phyloP scores from a whole-genome alignment of 495 filamentous ascomycete species.

The Recurvomyces mirabilis region DNA sequence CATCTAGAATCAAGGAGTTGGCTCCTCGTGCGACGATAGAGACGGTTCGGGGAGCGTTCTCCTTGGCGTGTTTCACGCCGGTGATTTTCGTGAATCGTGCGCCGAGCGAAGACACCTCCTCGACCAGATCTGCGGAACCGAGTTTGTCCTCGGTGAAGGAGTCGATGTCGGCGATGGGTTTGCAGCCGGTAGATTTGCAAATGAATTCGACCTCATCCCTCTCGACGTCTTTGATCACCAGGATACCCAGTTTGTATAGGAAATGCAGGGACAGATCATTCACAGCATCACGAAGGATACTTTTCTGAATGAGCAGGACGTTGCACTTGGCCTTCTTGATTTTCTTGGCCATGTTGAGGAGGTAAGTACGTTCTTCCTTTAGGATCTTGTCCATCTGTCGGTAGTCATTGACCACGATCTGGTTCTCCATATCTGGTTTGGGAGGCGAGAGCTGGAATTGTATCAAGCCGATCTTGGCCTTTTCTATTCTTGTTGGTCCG shows the following conservation, averaged over 20 bases:
- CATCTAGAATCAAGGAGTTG: conserved; percentile 88
- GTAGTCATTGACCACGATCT: conserved; percentile 98
- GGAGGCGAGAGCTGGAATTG: conserved; percentile 97
- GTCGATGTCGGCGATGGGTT: conserved; percentile 97
- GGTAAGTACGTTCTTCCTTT: conserved; percentile 95
- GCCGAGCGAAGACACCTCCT: conserved; percentile 79
- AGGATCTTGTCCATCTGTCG: conserved; percentile 99
- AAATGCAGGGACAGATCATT: conserved; percentile 96
- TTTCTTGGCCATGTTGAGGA: conserved; percentile 98
- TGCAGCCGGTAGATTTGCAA: conserved; percentile 93
- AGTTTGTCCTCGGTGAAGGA: conserved; percentile 99
- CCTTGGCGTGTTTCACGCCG: conserved; percentile 58
- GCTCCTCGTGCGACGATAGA: conserved; percentile 90
- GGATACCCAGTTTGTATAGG: conserved; percentile 90
- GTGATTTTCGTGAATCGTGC: conserved; percentile 89
- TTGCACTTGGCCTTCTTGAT: conserved; percentile 99
- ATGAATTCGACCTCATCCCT: conserved; percentile 98
- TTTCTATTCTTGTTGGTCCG: conserved; percentile 88
- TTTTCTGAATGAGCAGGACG: conserved; percentile 96
- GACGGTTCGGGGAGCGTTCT: conserved; percentile 52
- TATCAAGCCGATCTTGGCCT: conserved; percentile 91
- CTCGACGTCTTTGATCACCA: conserved; percentile 94
- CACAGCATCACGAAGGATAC: conserved; percentile 91
- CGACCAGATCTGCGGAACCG: conserved; percentile 85
- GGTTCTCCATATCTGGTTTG: conserved; percentile 99